These are phyloP conservation scores for Fonsecaea pugnacius DNA, from an alignment of 2,329 filamentous ascomycete genomes.

Conservation along the genomic window DNA sequence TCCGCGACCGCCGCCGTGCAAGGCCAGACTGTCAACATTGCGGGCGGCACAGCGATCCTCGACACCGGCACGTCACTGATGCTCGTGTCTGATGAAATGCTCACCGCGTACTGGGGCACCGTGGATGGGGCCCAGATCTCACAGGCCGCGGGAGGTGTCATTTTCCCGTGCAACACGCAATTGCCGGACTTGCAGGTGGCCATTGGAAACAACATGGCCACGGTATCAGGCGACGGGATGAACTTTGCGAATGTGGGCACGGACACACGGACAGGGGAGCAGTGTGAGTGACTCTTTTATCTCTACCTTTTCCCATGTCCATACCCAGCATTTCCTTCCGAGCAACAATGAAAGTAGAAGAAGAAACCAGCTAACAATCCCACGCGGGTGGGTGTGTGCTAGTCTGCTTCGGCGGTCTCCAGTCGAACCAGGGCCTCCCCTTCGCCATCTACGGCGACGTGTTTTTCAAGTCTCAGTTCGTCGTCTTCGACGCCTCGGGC, in stretches of 20 bases:
- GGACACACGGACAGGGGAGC: conserved; percentile 47
- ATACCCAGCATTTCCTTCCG: neutral
- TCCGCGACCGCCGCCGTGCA: conserved; percentile 63
- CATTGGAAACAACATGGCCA: conserved; percentile 56
- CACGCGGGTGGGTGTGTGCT: neutral
- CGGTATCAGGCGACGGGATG: conserved; percentile 60
- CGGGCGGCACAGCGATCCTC: conserved; percentile 57
- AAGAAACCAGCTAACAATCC: conserved; percentile 28
- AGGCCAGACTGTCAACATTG: conserved; percentile 40
- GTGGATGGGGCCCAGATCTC: conserved; percentile 59
- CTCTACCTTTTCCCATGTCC: neutral
- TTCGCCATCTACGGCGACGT: conserved; percentile 66
- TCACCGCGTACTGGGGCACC: conserved; percentile 62
- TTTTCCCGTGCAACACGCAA: conserved; percentile 61
- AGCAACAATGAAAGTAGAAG: neutral
- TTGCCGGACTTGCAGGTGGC: conserved; percentile 62
- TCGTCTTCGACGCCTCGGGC: conserved; percentile 62
- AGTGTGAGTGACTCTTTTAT: conserved; percentile 42
- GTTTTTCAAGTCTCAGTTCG: conserved; percentile 64
- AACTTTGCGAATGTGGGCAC: conserved; percentile 59
- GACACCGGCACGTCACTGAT: conserved; percentile 73
- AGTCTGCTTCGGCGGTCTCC: conserved; percentile 64
- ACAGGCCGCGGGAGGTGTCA: conserved; percentile 53
- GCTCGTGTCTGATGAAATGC: conserved; percentile 62
- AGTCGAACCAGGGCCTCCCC: conserved; percentile 60